phyloP scores from a whole-genome alignment of 768 basidiomycete species.

The Lactarius trivialis region DNA sequence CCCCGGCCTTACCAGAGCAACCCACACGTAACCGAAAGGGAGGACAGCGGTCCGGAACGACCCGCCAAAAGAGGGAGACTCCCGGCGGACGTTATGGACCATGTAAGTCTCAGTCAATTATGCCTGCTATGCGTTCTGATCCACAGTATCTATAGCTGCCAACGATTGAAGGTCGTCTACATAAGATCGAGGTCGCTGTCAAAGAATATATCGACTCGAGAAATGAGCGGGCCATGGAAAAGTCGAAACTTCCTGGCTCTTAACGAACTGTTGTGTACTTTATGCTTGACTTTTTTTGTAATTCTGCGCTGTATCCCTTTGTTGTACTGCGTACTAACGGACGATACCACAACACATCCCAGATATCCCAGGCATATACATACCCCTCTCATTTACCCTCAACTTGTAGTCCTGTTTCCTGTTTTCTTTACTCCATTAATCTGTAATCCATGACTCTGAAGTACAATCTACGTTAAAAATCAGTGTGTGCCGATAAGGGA shows the following conservation, averaged over 20 bases:
- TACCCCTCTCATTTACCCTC: conserved; percentile 14
- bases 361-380: conserved; percentile 9
- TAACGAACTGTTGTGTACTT: neutral
- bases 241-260: conserved; percentile 14
- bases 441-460: no score
- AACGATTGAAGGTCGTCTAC: conserved; percentile 17
- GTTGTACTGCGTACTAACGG: conserved; percentile 12
- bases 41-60: conserved; percentile 9
- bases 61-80: conserved; percentile 13
- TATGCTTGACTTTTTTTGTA: conserved; percentile 5
- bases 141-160: conserved; percentile 9
- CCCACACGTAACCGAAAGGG: neutral
- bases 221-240: conserved; percentile 21
- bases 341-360: neutral
- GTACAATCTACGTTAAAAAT: neutral
- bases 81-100: conserved; percentile 19
- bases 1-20: conserved; percentile 16
- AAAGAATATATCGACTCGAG: conserved; percentile 16
- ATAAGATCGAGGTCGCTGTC: conserved; percentile 18
- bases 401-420: neutral
- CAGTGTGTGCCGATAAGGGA: neutral
- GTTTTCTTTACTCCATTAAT: neutral
- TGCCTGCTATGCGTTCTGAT: neutral
- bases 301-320: conserved; percentile 13
- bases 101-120: conserved; percentile 2